Percentiles rank a stretch among this genome's conserved stretches.
phyloP scores from a whole-genome alignment of 2,329 filamentous ascomycete species.

The Hypoxylon sp. region DNA sequence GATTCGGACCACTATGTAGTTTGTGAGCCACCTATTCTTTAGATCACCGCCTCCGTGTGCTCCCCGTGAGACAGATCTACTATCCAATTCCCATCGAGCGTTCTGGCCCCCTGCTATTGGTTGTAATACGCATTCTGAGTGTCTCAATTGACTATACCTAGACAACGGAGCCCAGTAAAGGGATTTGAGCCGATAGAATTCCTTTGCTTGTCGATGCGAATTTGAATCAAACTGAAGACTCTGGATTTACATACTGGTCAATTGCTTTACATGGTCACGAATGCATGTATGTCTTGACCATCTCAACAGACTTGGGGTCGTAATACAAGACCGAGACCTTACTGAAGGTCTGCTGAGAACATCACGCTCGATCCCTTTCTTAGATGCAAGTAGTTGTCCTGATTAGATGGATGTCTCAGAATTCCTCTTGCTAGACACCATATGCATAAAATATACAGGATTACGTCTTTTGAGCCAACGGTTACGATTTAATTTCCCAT shows the following conservation, averaged over 20 bases:
- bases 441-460: conserved; percentile 1
- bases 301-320: neutral
- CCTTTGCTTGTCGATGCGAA: neutral
- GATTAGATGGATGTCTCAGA: conserved; percentile 9
- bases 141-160: conserved; percentile 7
- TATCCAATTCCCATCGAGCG: neutral
- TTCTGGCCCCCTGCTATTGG: neutral
- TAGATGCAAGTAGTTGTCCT: neutral
- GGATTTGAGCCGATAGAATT: conserved; percentile 9
- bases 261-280: neutral
- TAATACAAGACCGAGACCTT: neutral
- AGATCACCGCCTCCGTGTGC: neutral
- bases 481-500: conserved; percentile 9
- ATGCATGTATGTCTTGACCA: conserved; percentile 11
- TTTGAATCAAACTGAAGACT: conserved; percentile 4
- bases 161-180: conserved; percentile 15
- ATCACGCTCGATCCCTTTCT: neutral
- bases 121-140: neutral
- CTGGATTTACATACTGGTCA: conserved; percentile 3
- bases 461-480: conserved; percentile 8
- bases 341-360: neutral
- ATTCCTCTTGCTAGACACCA: neutral
- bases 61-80: neutral
- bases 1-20: conserved; percentile 15
- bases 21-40: neutral